Evolutionary conservation across 495 filamentous ascomycete species (phyloP), one percentile per base, ranked within the genome.

Genomic region (Xylaria curta): DNA sequence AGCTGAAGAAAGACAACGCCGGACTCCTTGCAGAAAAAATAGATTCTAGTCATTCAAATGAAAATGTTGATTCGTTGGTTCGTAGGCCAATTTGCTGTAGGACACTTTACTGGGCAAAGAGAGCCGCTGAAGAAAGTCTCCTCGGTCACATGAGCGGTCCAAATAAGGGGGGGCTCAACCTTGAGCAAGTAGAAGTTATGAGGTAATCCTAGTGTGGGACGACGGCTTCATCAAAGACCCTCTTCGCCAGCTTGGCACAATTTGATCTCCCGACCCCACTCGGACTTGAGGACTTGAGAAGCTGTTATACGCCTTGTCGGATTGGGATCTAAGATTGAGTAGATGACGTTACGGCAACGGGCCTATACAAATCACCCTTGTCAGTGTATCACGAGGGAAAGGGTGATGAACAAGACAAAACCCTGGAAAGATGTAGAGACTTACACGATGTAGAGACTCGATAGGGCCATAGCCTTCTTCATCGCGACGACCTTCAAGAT

Each of bases 311-410:
- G 93, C 73, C 96, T 92, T 54, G 87, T 87, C 33, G 92, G 90
- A 79, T 98, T 97, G n/a, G 97, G 96, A 79, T 98, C 96, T 21
- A 99, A 86, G 72, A 98, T 98, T 26, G 94, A 98, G 82, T 99
- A 99, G 78, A 99, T 98, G 74, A 99, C 96, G 76, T 99, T 98
- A 28, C 97, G 92, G 82, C 96, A 98, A 75, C 95, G 94, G 77
- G 94, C 94, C 96, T 99, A 17, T 24, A 46, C 7, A 15, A 64
- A 44, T 6, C 8, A 8, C 31, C 42, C 38, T 40, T 71, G 68
- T 71, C 21, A 80, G 78, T 72, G 28, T 17, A 51, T 53, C 49
- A 28, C 58, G 62, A 76, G 70, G 72, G 70, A 46, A 74, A 26
- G 60, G 46, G 47, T 54, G n/a, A 73, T 56, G 12, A 44, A 72